Evolutionary conservation across 345 rosid genomes (phyloP), one percentile per base, ranked within the genome.

Genomic region (Ricinus communis): DNA sequence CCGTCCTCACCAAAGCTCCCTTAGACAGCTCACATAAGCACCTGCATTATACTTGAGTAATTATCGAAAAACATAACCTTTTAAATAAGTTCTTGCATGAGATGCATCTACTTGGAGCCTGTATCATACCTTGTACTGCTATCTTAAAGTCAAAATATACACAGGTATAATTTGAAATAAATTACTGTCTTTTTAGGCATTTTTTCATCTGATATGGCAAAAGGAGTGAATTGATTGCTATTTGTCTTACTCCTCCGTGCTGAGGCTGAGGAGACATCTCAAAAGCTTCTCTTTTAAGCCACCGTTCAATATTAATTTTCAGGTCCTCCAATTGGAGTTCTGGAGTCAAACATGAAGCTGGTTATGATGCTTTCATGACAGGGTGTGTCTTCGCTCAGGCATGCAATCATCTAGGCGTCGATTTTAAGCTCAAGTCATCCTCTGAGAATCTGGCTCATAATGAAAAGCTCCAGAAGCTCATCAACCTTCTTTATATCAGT

Each of bases 281-380:
- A 7, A 1, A 24, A 18, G 38, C 18, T 22, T 61, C n/a, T 41
- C 46, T 21, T 18, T 27, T 56, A 60, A 53, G 18, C 53, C 13
- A 36, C 31, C 10, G 24, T 58, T 47, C 50, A 57, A 49, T n/a
- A 55, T 70, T 21, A 65, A 14, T 69, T 36, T 78, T 69, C 96
- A 95, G 99, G 82, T 88, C 79, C 63, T 81, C 89, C 64, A 76
- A 79, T 63, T 95, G 97, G 98, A 87, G 76, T 71, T 76, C 90
- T 65, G 98, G 99, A 79, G 90, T 74, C 31, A 95, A 90, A 79
- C 99, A 95, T 70, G 99, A 95, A 78, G 98, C 99, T 10, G 99
- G 99, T 49, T 95, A 90, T 80, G 99, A 95, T 95, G 99, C 98
- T 75, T 95, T 95, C 84, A 92, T 95, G 99, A 92, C 99, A 49